Evolutionary conservation across 495 filamentous ascomycete genomes (phyloP).

Genomic region (Amphirosellinia nigrospora): DNA sequence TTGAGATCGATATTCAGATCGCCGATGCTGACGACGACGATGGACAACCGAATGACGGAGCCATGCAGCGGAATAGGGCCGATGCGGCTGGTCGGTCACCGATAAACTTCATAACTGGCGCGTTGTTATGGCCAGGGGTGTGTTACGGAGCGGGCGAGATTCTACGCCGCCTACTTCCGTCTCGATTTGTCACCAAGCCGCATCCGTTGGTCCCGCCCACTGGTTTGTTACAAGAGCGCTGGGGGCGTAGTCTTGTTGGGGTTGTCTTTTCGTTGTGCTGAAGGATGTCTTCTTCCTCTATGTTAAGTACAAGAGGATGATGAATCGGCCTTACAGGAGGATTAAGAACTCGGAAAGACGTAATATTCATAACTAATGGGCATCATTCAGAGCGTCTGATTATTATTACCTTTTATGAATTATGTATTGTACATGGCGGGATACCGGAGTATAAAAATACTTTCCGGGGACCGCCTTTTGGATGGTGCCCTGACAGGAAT

Average conservation of each 20-base stretch:
- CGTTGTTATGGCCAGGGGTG: slow-evolving; percentile 49
- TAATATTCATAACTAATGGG: slow-evolving; percentile 27
- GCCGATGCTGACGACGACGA: slow-evolving; percentile 25
- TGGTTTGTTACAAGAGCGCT: slow-evolving; percentile 73
- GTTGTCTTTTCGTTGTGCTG: slow-evolving; percentile 78
- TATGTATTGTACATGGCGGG: slow-evolving; percentile 8
- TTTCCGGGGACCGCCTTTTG: not conserved
- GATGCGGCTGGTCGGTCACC: slow-evolving; percentile 20
- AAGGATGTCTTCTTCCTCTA: slow-evolving; percentile 79
- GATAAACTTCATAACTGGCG: slow-evolving; percentile 46
- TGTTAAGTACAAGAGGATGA: slow-evolving; percentile 73
- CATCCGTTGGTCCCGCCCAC: slow-evolving; percentile 44
- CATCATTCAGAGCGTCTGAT: not conserved
- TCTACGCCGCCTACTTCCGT: slow-evolving; percentile 66
- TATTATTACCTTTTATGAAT: not conserved
- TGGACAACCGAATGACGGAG: slow-evolving; percentile 25
- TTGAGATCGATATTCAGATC: slow-evolving; percentile 35
- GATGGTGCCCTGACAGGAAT: not conserved
- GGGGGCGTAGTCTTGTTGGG: slow-evolving; percentile 83
- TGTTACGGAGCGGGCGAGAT: slow-evolving; percentile 68
- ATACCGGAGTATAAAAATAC: slow-evolving; percentile 4
- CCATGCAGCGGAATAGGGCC: slow-evolving; percentile 24
- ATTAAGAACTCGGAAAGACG: slow-evolving; percentile 61
- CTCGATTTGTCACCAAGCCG: slow-evolving; percentile 64
- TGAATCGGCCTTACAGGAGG: slow-evolving; percentile 68